Conservation (phyloP, 768 basidiomycete species). For the Mycena galopus region DNA sequence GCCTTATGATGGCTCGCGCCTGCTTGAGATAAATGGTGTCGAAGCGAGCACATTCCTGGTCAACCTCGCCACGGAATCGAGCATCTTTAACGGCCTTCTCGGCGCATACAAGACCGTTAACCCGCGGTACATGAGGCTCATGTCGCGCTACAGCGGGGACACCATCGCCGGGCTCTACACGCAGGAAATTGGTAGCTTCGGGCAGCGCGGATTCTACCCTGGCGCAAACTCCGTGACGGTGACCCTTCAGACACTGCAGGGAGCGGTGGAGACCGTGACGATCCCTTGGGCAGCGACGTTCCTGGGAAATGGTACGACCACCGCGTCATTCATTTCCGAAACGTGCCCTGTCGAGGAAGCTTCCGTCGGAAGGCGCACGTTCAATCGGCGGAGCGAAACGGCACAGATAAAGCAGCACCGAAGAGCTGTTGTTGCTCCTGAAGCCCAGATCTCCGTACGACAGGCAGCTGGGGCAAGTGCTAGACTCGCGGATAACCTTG, state of each 20-base stretch:
- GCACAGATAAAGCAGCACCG: neutral
- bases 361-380: too few relatives aligned
- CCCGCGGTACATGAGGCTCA: slow-evolving; percentile 27
- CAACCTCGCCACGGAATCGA: slow-evolving; percentile 25
- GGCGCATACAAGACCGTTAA: slow-evolving; percentile 23
- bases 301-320: slow-evolving; percentile 21
- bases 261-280: neutral
- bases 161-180: slow-evolving; percentile 21
- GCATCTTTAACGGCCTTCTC: slow-evolving; percentile 30
- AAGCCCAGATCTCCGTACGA: slow-evolving; percentile 13
- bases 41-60: slow-evolving; percentile 24
- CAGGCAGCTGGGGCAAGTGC: neutral
- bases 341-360: slow-evolving; percentile 11
- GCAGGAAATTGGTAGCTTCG: slow-evolving; percentile 31
- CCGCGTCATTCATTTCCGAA: slow-evolving; percentile 30
- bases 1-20: slow-evolving; percentile 23
- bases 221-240: slow-evolving; percentile 26
- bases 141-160: slow-evolving; percentile 36
- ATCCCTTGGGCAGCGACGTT: slow-evolving; percentile 37
- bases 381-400: neutral
- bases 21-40: slow-evolving; percentile 29
- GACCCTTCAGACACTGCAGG: slow-evolving; percentile 5
- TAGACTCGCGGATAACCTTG: slow-evolving; percentile 17
- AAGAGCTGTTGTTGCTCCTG: slow-evolving; percentile 21
- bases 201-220: slow-evolving; percentile 31